These are phyloP conservation scores for Heliocybe sulcata DNA, from an alignment of 1,284 basidiomycete species.

Conservation along the genomic window DNA sequence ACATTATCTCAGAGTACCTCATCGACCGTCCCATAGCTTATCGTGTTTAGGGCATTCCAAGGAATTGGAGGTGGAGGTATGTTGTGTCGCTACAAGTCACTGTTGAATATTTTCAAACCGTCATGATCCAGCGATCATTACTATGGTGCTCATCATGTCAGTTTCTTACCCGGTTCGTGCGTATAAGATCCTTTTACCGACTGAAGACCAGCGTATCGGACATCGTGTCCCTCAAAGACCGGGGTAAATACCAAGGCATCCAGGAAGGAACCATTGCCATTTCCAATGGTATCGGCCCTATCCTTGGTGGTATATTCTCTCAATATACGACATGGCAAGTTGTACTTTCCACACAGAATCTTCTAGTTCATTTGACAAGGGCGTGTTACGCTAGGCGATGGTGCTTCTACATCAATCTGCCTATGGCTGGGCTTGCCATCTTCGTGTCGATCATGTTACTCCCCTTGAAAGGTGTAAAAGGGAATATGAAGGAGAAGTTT, in stretches of 20 bases:
- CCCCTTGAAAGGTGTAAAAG: constrained; percentile 30
- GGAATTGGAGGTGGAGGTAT: constrained; percentile 30
- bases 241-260: constrained; percentile 19
- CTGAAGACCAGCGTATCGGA: constrained; percentile 18
- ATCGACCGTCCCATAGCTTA: constrained; percentile 25
- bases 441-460: constrained; percentile 29
- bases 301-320: constrained; percentile 8
- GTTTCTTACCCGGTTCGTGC: neutral
- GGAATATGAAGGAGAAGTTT: constrained; percentile 20
- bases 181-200: neutral
- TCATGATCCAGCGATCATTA: constrained; percentile 10
- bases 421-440: constrained; percentile 25
- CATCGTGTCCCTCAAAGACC: constrained; percentile 19
- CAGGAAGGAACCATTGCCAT: constrained; percentile 21
- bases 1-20: neutral
- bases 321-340: constrained; percentile 9
- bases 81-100: constrained; percentile 12
- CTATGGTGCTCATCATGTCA: constrained; percentile 13
- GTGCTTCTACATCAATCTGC: constrained; percentile 28
- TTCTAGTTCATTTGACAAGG: neutral
- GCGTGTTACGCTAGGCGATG: constrained; percentile 1
- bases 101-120: constrained; percentile 1
- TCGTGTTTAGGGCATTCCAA: constrained; percentile 34
- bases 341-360: neutral
- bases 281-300: constrained; percentile 11